Base-by-base conservation (phyloP, 2,329 filamentous ascomycete genomes). In the Trichoderma breve region DNA sequence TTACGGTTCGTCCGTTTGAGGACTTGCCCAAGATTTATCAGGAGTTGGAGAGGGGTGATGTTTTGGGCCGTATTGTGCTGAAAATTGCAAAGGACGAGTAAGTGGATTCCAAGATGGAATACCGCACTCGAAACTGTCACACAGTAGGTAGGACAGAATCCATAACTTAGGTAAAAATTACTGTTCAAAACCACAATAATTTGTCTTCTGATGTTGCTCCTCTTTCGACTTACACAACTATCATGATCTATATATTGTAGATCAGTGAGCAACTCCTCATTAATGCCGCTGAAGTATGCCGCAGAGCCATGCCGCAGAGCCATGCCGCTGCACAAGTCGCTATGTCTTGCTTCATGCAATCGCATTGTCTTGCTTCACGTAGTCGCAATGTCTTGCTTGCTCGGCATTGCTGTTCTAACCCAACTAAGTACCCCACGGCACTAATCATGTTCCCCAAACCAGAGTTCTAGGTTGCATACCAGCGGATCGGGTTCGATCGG, bases 71-170 rank as follows among this genome's bases (percentile, higher is more conserved):
- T 2, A 73, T 75, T 68, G 73, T 75, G 12, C 15, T 73, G 30
- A 73, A 73, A 67, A 72, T 74, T 65, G 73, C 74, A 71, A 72
- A 74, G 65, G 73, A 74, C 57, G 73, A 75, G 28, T 70, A 39
- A 58, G 32, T 18, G 11, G 8, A 8, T 11, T 53, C 1, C 3
- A n/a, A 8, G 21, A 26, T 24, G 18, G 11, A 12, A 28, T n/a
- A 15, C 28, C 4, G 3, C 32, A 15, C 6, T 28, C 26, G 1
- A 34, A 9, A 39, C 21, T 3, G 4, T 3, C 2, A 9, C 4
- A 39, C 5, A 57, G 14, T 15, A 57, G 4, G 14, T 15, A 57
- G 4, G 9, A 6, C n/a, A 28, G 24, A 28, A 51, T 24, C 9
- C 47, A 53, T 24, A 12, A 7, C 1, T 1, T 6, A 53, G 0